Conservation (phyloP, 305 asterid genomes). For the Lippia alba region DNA sequence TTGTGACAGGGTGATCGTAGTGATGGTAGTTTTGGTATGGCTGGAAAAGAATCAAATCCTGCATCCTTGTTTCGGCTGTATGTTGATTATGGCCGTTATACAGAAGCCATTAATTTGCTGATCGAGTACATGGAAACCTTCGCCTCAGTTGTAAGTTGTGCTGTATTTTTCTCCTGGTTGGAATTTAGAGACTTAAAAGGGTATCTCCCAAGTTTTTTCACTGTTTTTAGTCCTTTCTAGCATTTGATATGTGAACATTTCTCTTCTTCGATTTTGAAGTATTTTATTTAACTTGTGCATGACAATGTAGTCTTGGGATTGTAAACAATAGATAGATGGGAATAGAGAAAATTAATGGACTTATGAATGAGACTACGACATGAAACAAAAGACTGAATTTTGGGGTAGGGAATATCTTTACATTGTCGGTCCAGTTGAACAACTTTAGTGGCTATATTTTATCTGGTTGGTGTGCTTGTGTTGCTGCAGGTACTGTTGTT, state of each 20-base stretch:
- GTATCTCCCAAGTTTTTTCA: constrained; percentile 11
- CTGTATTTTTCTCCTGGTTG: constrained; percentile 7
- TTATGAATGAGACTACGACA: neutral
- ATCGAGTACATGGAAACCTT: constrained; percentile 75
- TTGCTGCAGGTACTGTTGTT: too few species aligned
- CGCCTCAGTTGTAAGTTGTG: constrained; percentile 64
- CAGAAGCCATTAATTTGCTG: constrained; percentile 85
- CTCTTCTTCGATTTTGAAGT: too few species aligned
- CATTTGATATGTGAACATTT: constrained; percentile 3
- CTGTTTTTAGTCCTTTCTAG: constrained; percentile 23
- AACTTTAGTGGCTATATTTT: too few species aligned
- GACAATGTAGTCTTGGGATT: neutral
- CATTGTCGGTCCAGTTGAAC: neutral
- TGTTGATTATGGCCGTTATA: constrained; percentile 81
- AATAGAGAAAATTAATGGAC: constrained; percentile 5
- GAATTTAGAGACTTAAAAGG: constrained; percentile 25
- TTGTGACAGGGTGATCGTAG: constrained; percentile 61
- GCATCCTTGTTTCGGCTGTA: constrained; percentile 82
- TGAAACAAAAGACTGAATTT: neutral
- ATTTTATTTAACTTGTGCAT: too few species aligned
- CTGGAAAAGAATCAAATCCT: constrained; percentile 76
- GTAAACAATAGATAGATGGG: neutral
- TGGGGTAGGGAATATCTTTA: neutral
- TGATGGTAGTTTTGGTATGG: constrained; percentile 80
- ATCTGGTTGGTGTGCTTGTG: too few species aligned